Evolutionary conservation across 192 early-diverging fungal species (phyloP).

Genomic region (Coemansia sp.): DNA sequence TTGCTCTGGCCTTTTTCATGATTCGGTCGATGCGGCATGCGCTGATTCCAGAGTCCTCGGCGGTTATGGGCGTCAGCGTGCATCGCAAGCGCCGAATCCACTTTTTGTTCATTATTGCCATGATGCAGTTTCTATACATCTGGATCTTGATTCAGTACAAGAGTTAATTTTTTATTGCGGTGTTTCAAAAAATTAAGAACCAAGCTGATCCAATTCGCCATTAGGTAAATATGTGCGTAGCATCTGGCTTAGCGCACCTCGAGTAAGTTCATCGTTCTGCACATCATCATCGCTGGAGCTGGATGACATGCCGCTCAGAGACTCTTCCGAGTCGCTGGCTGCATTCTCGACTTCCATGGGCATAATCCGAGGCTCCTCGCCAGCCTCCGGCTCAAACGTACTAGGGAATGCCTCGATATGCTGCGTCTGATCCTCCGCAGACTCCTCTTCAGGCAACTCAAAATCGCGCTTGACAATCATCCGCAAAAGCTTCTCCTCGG

Average conservation of each 20-base stretch:
- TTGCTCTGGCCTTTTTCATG: slow-evolving; percentile 86
- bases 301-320: slow-evolving; percentile 49
- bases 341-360: neutral
- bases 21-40: slow-evolving; percentile 73
- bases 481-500: slow-evolving; percentile 46
- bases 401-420: neutral
- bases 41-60: slow-evolving; percentile 66
- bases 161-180: slow-evolving; percentile 4
- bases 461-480: slow-evolving; percentile 48
- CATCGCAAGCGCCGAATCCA: slow-evolving; percentile 81
- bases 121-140: slow-evolving; percentile 76
- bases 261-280: slow-evolving; percentile 44
- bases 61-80: slow-evolving; percentile 59
- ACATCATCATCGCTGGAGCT: slow-evolving; percentile 45
- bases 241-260: slow-evolving; percentile 40
- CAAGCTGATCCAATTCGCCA: slow-evolving; percentile 2
- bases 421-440: slow-evolving; percentile 3
- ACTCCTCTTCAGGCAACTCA: slow-evolving; percentile 28
- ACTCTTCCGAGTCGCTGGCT: slow-evolving; percentile 23
- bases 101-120: slow-evolving; percentile 83
- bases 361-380: neutral
- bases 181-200: neutral
- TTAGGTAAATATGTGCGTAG: slow-evolving; percentile 27
- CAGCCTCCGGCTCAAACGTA: slow-evolving; percentile 5
- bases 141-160: slow-evolving; percentile 70